Evolutionary conservation across 495 filamentous ascomycete species (phyloP).

Genomic region (Acidomyces sp.): DNA sequence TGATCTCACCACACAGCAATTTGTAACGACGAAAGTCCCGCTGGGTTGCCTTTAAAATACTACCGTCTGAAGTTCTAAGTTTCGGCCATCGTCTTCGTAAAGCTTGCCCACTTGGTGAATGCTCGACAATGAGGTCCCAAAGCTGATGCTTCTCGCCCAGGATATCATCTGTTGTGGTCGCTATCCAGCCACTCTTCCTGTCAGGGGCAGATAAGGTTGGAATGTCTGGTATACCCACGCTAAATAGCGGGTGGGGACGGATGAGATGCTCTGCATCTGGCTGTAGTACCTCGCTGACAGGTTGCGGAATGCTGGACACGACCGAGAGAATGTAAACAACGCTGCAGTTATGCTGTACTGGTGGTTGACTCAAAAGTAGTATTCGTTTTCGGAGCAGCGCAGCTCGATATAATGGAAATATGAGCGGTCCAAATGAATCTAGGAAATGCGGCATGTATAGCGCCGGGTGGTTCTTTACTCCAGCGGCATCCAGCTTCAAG

Average conservation of each 20-base stretch:
- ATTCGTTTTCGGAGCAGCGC: slow-evolving; percentile 79
- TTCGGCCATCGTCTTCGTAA: slow-evolving; percentile 52
- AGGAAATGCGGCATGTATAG: slow-evolving; percentile 64
- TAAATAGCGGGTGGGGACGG: slow-evolving; percentile 76
- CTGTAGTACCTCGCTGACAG: slow-evolving; percentile 51
- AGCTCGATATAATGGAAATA: slow-evolving; percentile 85
- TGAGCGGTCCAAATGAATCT: slow-evolving; percentile 73
- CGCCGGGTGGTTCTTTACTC: slow-evolving; percentile 55
- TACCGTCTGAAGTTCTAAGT: slow-evolving; percentile 49
- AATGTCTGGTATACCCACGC: slow-evolving; percentile 85
- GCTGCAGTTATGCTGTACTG: slow-evolving; percentile 72
- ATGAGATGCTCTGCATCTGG: slow-evolving; percentile 38
- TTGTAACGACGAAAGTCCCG: slow-evolving; percentile 72
- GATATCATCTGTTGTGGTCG: slow-evolving; percentile 89
- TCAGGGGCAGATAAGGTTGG: slow-evolving; percentile 49
- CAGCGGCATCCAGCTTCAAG: neutral
- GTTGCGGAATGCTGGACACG: slow-evolving; percentile 59
- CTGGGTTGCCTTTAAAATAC: slow-evolving; percentile 71
- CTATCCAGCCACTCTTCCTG: slow-evolving; percentile 53
- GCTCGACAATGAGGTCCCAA: slow-evolving; percentile 74
- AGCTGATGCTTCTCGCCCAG: slow-evolving; percentile 70
- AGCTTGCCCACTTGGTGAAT: slow-evolving; percentile 50
- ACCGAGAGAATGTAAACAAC: slow-evolving; percentile 83
- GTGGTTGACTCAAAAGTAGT: slow-evolving; percentile 68
- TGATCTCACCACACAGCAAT: slow-evolving; percentile 54